Evolutionary conservation across 2,329 filamentous ascomycete genomes (phyloP), one percentile per base, ranked within the genome.

Genomic region (Colletotrichum cuscutae): DNA sequence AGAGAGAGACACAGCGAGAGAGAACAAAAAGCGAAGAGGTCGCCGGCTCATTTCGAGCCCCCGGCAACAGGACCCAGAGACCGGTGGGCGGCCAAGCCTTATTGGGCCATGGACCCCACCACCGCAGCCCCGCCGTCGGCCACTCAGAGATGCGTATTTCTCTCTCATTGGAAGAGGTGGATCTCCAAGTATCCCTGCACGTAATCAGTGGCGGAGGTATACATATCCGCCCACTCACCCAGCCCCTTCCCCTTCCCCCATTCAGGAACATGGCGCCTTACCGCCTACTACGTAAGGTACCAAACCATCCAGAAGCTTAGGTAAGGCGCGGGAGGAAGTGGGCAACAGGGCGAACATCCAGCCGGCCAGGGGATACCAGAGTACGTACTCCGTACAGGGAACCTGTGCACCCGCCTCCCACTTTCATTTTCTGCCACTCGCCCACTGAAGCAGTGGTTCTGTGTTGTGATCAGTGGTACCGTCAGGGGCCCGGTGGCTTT

Each of bases 21-120:
- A 9, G 13, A 26, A 46, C 19, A 24, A 22, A 19, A n/a, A 26
- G 19, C n/a, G 56, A 49, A 49, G 28, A 59, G 42, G 37, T 49
- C 22, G 37, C 54, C 37, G 15, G 62, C 52, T 68, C 68, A 71
- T 68, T 68, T 68, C 68, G 64, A 61, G 57, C 57, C 42, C 42
- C 53, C 57, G n/a, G 53, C 53, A 28, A 53, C 42, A 60, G 53
- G 32, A 62, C 37, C 46, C 46, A 63, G 42, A 49, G 63, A 35
- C 22, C 8, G 54, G 65, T 63, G 58, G 59, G 32, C 66, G 58
- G 49, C 65, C 65, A 64, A 69, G 69, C 69, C 65, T 30, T 42
- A 24, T 69, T 69, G 30, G 59, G 65, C 59, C 32, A 42, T 32
- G 60, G 46, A 30, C n/a, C 28, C 6, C 61, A 37, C 6, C 7